A percentile compares a stretch with the other conserved stretches of the same genome.
phyloP scores from a whole-genome alignment of 495 filamentous ascomycete genomes.

The Talaromyces liani region DNA sequence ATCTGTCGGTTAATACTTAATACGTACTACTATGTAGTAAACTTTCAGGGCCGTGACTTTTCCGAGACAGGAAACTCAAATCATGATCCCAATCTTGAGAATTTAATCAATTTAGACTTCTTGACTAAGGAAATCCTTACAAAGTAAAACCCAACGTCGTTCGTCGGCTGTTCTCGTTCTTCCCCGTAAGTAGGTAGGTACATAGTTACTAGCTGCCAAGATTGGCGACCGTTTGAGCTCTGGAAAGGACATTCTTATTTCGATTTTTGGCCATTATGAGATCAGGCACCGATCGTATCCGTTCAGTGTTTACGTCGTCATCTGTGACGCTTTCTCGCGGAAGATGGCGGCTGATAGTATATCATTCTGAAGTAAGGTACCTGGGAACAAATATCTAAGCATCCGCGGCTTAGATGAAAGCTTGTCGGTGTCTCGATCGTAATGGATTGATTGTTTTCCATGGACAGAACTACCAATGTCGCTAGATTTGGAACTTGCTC shows the following conservation, averaged over 20 bases:
- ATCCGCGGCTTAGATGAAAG: neutral
- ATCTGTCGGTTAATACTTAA: neutral
- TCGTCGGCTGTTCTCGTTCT: neutral
- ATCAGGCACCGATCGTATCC: neutral
- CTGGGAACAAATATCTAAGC: neutral
- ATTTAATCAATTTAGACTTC: neutral
- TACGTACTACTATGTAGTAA: neutral
- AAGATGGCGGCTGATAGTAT: neutral
- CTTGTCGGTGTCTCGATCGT: neutral
- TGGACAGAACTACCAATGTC: neutral
- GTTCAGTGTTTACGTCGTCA: neutral
- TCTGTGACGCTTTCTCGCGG: neutral
- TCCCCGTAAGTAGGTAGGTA: neutral
- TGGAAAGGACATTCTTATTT: neutral
- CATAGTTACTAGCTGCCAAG: neutral
- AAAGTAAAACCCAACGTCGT: neutral
- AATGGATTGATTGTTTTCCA: neutral
- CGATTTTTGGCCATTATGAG: neutral
- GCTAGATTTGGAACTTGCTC: neutral
- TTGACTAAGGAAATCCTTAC: neutral
- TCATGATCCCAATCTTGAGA: neutral
- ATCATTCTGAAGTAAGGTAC: neutral
- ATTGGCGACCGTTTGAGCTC: neutral
- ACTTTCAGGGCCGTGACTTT: neutral
- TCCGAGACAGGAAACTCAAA: neutral